Conservation (phyloP, 1,284 basidiomycete species). For the Cyathus olla region DNA sequence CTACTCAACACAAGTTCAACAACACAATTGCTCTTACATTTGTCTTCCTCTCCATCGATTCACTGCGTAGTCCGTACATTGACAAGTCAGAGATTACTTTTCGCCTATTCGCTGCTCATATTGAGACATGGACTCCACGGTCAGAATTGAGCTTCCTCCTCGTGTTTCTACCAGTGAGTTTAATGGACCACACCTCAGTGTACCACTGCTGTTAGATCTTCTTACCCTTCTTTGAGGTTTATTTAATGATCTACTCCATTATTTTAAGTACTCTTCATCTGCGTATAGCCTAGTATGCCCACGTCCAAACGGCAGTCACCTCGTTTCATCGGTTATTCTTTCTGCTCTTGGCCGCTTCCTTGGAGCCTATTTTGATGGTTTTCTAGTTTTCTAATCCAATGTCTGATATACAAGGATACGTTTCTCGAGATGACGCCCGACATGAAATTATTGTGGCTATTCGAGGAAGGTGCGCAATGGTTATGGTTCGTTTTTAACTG, state of each 20-base stretch:
- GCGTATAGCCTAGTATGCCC: constrained; percentile 58
- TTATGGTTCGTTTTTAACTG: background rate
- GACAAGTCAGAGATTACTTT: too few species aligned
- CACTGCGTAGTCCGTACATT: too few species aligned
- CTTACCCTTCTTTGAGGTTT: constrained; percentile 29
- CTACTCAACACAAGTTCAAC: too few species aligned
- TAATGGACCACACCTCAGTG: too few species aligned
- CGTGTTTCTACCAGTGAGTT: background rate
- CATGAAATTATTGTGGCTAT: constrained; percentile 59
- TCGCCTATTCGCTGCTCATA: too few species aligned
- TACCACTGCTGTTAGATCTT: too few species aligned
- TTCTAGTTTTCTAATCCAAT: constrained; percentile 52
- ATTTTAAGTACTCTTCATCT: constrained; percentile 63
- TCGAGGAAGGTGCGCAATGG: constrained; percentile 54
- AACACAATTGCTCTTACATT: too few species aligned
- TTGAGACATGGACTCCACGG: background rate
- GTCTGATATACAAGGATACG: constrained; percentile 58
- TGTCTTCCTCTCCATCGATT: too few species aligned
- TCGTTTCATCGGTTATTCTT: constrained; percentile 46
- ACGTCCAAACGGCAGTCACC: constrained; percentile 58
- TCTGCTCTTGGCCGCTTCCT: background rate
- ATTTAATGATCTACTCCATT: constrained; percentile 53
- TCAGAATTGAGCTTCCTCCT: background rate
- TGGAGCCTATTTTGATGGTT: too few species aligned
- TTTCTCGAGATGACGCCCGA: constrained; percentile 55